Conservation (phyloP, 208 protist species). For the Angomonas deanei region DNA sequence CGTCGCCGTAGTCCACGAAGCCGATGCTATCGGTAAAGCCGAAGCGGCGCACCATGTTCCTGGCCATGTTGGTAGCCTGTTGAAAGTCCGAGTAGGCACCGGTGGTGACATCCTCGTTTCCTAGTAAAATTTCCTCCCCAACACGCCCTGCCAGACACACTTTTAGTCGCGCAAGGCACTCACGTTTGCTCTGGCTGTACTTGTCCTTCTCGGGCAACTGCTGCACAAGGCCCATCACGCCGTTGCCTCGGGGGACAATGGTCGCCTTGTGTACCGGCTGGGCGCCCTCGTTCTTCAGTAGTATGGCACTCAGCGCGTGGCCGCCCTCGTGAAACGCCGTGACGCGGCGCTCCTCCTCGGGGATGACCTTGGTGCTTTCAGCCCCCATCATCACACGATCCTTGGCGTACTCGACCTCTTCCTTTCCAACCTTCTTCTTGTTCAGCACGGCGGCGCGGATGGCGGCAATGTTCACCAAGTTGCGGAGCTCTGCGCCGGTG, state of each 20-base stretch:
- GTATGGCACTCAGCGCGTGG: conserved; percentile 80
- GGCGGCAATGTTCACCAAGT: conserved; percentile 91
- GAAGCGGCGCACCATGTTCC: conserved; percentile 88
- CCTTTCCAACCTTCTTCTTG: conserved; percentile 60
- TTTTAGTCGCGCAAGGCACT: conserved; percentile 79
- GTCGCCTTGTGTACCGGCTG: conserved; percentile 91
- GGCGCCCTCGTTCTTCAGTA: conserved; percentile 64
- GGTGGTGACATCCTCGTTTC: conserved; percentile 91
- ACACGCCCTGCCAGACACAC: conserved; percentile 89
- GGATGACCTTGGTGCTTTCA: conserved; percentile 77
- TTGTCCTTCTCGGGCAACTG: conserved; percentile 82
- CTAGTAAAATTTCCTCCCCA: conserved; percentile 96
- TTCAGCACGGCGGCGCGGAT: conserved; percentile 82
- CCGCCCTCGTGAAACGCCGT: conserved; percentile 89
- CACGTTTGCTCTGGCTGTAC: conserved; percentile 83
- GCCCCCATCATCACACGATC: conserved; percentile 91
- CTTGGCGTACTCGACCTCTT: conserved; percentile 90
- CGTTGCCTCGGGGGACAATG: conserved; percentile 86
- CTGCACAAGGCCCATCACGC: conserved; percentile 89
- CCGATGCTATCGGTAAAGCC: conserved; percentile 86
- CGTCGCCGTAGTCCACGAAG: conserved; percentile 82
- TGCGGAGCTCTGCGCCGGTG: conserved; percentile 89
- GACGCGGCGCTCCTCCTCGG: conserved; percentile 81
- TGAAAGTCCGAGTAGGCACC: conserved; percentile 89
- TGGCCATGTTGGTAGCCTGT: conserved; percentile 84